These are phyloP conservation scores for Hanseniaspora uvarum DNA, from an alignment of 1,139 yeast species.

Conservation along the genomic window DNA sequence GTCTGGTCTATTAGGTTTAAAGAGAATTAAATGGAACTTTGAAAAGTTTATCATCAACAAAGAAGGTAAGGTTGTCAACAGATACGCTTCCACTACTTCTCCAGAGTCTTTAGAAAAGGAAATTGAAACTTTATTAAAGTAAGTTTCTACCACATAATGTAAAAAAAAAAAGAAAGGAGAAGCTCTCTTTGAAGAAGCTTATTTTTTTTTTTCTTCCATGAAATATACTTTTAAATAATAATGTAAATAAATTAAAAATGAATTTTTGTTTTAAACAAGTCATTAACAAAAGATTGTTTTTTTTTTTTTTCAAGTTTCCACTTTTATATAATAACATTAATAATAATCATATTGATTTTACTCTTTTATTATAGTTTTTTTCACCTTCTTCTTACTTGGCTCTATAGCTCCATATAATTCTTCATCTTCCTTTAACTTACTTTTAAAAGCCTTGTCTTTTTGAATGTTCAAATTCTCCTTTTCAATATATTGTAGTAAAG, in stretches of 20 bases:
- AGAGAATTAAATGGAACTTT: constrained; percentile 87
- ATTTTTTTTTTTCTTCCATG: too few relatives aligned
- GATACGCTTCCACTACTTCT: constrained; percentile 60
- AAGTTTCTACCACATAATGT: background rate
- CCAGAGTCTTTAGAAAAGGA: constrained; percentile 49
- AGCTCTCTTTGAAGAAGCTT: too few relatives aligned
- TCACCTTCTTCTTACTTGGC: constrained; percentile 5
- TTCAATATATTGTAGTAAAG: constrained; percentile 53
- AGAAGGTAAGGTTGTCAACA: constrained; percentile 58
- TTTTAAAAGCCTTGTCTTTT: constrained; percentile 25
- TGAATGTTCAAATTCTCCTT: constrained; percentile 38
- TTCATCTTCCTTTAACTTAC: constrained; percentile 28
- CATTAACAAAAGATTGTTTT: too few relatives aligned
- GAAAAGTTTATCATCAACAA: constrained; percentile 76
- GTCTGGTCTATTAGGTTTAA: constrained; percentile 61
- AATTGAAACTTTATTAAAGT: constrained; percentile 38
- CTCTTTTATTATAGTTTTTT: background rate
- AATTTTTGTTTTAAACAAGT: too few relatives aligned
- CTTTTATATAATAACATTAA: background rate
- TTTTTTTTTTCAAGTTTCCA: background rate
- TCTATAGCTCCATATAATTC: constrained; percentile 22
- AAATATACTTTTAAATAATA: too few relatives aligned
- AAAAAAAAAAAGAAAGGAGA: too few relatives aligned
- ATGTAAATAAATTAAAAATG: too few relatives aligned
- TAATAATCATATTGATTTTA: background rate